Evolutionary conservation across 805 yeast species (phyloP).

Genomic region (Maudiozyma serrabonitensis): DNA sequence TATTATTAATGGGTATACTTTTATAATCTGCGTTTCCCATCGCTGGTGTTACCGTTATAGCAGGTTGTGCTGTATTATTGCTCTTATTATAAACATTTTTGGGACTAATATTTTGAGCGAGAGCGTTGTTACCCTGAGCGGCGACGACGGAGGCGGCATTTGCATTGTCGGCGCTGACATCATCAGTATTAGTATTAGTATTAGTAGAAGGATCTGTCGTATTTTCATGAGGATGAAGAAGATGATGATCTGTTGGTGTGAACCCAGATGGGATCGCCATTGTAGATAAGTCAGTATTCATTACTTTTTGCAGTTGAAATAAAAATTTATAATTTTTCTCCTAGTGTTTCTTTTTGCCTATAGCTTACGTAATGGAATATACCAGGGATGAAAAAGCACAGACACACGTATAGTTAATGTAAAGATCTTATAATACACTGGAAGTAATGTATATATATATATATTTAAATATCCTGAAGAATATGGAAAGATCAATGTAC

Average conservation of each 20-base stretch:
- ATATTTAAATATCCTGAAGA: too few species aligned
- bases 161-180: neutral
- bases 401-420: too few species aligned
- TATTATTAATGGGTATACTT: neutral
- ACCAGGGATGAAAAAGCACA: too few species aligned
- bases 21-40: neutral
- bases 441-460: too few species aligned
- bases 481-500: too few species aligned
- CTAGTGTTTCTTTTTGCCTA: neutral
- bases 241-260: neutral
- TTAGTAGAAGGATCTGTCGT: slow-evolving; percentile 4
- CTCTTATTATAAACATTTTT: slow-evolving; percentile 1
- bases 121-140: neutral
- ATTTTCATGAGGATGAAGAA: neutral
- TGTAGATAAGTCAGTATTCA: slow-evolving; percentile 14
- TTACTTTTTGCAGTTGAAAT: neutral
- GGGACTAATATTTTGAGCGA: slow-evolving; percentile 4
- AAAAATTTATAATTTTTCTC: too few species aligned
- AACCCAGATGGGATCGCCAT: slow-evolving; percentile 1
- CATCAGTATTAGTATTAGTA: neutral
- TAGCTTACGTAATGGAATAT: neutral
- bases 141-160: neutral
- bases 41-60: neutral
- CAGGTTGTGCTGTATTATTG: neutral
- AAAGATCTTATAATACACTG: too few species aligned